Percentiles rank a stretch among this genome's conserved stretches.
These are phyloP conservation scores for Blastobotrys serpentis DNA, from an alignment of 1,139 yeast species.

Conservation along the genomic window DNA sequence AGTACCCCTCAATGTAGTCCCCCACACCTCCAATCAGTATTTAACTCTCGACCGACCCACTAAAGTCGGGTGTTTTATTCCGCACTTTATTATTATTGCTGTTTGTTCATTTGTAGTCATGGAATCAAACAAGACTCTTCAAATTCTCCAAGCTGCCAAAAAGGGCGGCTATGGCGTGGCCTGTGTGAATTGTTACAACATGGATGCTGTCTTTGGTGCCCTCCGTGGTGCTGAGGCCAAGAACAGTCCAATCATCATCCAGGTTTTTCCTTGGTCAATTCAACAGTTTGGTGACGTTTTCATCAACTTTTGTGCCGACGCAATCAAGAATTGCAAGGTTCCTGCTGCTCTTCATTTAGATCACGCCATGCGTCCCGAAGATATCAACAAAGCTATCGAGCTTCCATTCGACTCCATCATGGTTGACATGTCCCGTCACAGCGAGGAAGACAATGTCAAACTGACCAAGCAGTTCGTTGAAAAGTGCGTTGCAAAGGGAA, in stretches of 20 bases:
- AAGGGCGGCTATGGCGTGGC: slow-evolving; percentile 15
- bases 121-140: slow-evolving; percentile 9
- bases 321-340: slow-evolving; percentile 28
- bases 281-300: slow-evolving; percentile 31
- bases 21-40: neutral
- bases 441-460: slow-evolving; percentile 29
- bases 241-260: slow-evolving; percentile 33
- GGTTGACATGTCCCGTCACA: slow-evolving; percentile 34
- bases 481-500: slow-evolving; percentile 28
- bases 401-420: slow-evolving; percentile 34
- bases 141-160: slow-evolving; percentile 13
- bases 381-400: slow-evolving; percentile 28
- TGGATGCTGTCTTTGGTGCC: slow-evolving; percentile 31
- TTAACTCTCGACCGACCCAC: neutral
- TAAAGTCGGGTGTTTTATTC: too few relatives aligned
- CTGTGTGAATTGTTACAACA: slow-evolving; percentile 26
- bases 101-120: too few relatives aligned
- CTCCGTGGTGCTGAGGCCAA: slow-evolving; percentile 31
- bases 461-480: slow-evolving; percentile 28
- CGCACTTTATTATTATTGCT: too few relatives aligned
- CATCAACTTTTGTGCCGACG: slow-evolving; percentile 28
- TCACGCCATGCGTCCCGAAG: slow-evolving; percentile 28
- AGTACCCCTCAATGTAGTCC: too few relatives aligned
- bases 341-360: slow-evolving; percentile 34
- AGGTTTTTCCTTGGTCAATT: slow-evolving; percentile 35